These are phyloP conservation scores for Auxenochlorella pyrenoidosa DNA, from an alignment of 139 green algal species.

Conservation along the genomic window DNA sequence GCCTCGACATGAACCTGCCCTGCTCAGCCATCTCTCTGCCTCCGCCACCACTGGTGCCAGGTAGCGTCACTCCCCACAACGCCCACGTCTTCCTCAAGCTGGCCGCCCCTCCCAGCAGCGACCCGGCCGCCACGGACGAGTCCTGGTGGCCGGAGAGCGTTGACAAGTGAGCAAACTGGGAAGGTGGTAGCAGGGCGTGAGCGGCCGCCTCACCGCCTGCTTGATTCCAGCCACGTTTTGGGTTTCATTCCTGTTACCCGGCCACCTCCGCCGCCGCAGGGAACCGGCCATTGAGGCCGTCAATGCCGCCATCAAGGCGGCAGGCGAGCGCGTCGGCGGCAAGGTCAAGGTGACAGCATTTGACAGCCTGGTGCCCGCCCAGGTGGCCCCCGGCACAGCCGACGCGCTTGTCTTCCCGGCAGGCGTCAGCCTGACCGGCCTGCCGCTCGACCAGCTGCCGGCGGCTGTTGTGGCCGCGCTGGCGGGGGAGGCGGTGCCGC, in stretches of 20 bases:
- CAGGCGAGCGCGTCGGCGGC: not conserved
- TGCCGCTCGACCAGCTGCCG: not conserved
- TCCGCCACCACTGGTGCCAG: not conserved
- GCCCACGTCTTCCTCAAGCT: conserved; percentile 45
- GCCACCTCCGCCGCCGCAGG: not conserved
- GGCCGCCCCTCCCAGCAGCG: not conserved
- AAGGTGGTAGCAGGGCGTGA: no score
- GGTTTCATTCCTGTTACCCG: no score
- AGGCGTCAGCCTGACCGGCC: not conserved
- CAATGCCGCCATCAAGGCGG: conserved; percentile 14
- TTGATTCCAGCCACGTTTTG: no score
- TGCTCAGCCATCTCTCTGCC: no score
- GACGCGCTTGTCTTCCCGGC: conserved; percentile 42
- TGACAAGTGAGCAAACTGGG: conserved; percentile 3
- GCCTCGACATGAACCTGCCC: no score
- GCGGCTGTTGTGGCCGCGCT: not conserved
- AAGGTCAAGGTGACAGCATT: conserved; percentile 48
- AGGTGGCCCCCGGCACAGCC: not conserved
- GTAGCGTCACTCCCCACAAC: conserved; percentile 34
- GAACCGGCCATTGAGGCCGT: conserved; percentile 19
- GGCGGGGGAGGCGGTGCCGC: not conserved
- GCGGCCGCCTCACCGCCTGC: no score
- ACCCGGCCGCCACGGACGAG: not conserved
- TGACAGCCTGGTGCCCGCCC: conserved; percentile 1
- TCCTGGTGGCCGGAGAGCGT: conserved; percentile 10